A percentile compares a stretch with the other conserved stretches of the same genome.
Conservation (phyloP, 2,329 filamentous ascomycete genomes). For the Paecilomyces formosus region DNA sequence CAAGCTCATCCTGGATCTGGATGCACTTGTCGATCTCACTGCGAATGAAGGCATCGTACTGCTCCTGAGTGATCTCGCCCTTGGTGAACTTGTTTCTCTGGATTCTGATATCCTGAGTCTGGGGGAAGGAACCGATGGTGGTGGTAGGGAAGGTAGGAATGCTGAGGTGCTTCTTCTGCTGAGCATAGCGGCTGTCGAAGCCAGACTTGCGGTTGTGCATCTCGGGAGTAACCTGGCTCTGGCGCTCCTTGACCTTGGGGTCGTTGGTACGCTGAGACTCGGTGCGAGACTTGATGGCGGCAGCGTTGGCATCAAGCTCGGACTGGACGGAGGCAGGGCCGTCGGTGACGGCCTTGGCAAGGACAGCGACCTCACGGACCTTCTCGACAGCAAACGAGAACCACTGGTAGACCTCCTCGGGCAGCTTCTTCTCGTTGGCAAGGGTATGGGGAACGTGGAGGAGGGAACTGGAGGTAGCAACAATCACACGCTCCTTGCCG, state of each 20-base stretch:
- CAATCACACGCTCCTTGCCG: conserved; percentile 94
- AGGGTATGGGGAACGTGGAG: conserved; percentile 98
- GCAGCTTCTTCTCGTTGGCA: conserved; percentile 96
- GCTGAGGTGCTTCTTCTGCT: conserved; percentile 87
- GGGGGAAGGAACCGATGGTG: conserved; percentile 98
- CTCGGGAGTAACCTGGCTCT: conserved; percentile 73
- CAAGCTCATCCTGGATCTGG: conserved; percentile 96
- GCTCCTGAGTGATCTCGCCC: conserved; percentile 80
- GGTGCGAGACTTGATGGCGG: conserved; percentile 83
- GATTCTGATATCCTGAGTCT: conserved; percentile 97
- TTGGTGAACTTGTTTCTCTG: conserved; percentile 98
- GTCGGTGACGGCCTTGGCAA: conserved; percentile 94
- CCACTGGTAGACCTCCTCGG: conserved; percentile 89
- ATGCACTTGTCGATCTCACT: conserved; percentile 94
- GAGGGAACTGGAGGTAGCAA: conserved; percentile 93
- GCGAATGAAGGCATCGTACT: conserved; percentile 99
- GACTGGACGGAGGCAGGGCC: conserved; percentile 79
- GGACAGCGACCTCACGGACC: conserved; percentile 78
- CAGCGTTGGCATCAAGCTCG: conserved; percentile 93
- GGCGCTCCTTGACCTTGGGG: conserved; percentile 92
- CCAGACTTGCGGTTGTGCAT: conserved; percentile 90
- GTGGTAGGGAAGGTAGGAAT: conserved; percentile 97
- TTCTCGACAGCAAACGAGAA: conserved; percentile 98
- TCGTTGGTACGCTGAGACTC: conserved; percentile 95
- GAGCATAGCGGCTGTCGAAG: conserved; percentile 75